These are phyloP conservation scores for Hansenula sp. DNA, from an alignment of 1,139 yeast species.

Conservation along the genomic window DNA sequence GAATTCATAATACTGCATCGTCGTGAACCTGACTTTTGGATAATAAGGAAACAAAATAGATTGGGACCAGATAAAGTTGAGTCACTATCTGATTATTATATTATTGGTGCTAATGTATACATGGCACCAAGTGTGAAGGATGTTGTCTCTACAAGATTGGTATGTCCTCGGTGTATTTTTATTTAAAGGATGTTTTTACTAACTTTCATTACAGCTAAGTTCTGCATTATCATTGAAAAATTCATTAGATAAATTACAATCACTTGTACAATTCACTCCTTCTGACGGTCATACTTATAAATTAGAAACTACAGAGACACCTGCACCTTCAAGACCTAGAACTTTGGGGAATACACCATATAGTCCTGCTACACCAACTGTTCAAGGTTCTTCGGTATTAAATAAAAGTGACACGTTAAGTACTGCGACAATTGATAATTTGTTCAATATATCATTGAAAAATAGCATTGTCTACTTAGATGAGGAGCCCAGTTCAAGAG, in stretches of 20 bases:
- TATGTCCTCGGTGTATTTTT: conserved; percentile 25
- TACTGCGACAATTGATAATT: conserved; percentile 20
- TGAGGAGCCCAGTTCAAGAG: conserved; percentile 5
- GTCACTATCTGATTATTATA: conserved; percentile 70
- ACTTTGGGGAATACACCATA: conserved; percentile 17
- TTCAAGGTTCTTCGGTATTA: conserved; percentile 4
- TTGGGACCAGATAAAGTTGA: conserved; percentile 45
- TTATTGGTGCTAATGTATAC: conserved; percentile 88
- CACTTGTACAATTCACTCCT: conserved; percentile 29
- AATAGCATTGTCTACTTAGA: conserved; percentile 16
- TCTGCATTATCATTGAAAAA: conserved; percentile 27
- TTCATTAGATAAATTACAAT: conserved; percentile 26
- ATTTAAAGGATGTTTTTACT: not conserved
- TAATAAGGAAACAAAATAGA: conserved; percentile 77
- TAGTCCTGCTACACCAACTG: conserved; percentile 17
- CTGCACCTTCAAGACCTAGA: conserved; percentile 13
- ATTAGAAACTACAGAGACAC: conserved; percentile 4
- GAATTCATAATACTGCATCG: conserved; percentile 76
- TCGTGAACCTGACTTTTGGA: conserved; percentile 91
- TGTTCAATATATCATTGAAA: conserved; percentile 21
- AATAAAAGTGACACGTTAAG: conserved; percentile 9
- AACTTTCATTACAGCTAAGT: conserved; percentile 13
- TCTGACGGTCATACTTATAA: conserved; percentile 32
- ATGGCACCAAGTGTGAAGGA: conserved; percentile 73
- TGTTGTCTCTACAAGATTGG: conserved; percentile 50